Evolutionary conservation across 441 rosid species (phyloP), one percentile per base, ranked within the genome.

Genomic region (Corymbia calophylla): DNA sequence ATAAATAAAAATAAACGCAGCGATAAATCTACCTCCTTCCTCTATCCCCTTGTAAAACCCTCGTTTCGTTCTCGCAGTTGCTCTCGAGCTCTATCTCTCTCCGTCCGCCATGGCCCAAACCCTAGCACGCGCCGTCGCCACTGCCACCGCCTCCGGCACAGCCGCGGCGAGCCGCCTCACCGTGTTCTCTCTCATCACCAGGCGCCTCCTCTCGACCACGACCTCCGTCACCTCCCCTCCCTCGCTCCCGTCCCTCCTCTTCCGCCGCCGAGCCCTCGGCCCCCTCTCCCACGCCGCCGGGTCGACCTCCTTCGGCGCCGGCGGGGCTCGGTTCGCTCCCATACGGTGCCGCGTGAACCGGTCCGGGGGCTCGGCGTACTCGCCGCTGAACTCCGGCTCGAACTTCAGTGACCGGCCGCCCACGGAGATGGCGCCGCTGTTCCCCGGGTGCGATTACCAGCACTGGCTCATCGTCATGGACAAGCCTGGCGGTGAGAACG

Each of bases 401-500:
- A 98, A 96, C 92, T 95, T 95, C 92, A 97, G 98, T 87, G 99
- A 98, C 92, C 94, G 99, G 12, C 99, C 99, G 8, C 99, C 99
- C 56, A 97, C 96, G 54, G 99, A 98, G 90, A 97, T 98, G 99
- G 97, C 99, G 8, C 99, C 99, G 27, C 95, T 97, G 85, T 98
- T 98, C 86, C 99, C 99, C 0, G 99, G 99, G 2, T 96, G 99
- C 82, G 99, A 98, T 86, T 98, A 97, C 87, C 93, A 96, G 91
- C 99, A 97, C 93, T 98, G 99, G 99, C 99, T 98, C 51, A 98
- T 97, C 66, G 97, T 98, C 39, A 98, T 97, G 96, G 99, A 98
- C 58, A 97, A 98, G 91, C 98, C 99, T 21, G 99, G 99, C 8
- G 99, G 99, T 3, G 99, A 97, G 87, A 95, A 94, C 0, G 97